Conservation (phyloP, 2,329 filamentous ascomycete species). For the Sporothrix brasiliensis region DNA sequence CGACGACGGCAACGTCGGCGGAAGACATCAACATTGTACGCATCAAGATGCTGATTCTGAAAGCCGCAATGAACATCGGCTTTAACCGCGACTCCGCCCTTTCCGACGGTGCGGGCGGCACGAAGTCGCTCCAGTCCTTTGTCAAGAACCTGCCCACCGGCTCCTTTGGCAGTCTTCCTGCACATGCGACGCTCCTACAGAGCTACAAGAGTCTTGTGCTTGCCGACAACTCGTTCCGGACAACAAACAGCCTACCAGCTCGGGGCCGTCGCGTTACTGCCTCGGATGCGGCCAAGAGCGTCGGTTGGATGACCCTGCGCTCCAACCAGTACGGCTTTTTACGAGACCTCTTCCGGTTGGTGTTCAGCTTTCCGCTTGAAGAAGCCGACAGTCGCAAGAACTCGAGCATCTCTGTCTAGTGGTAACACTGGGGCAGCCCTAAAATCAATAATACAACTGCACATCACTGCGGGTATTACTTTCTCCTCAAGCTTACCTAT, state of each 20-base stretch:
- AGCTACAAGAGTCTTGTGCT: conserved; percentile 80
- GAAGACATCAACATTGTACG: conserved; percentile 79
- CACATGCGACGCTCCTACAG: conserved; percentile 71
- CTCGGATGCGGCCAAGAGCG: conserved; percentile 77
- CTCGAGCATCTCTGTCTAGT: conserved; percentile 61
- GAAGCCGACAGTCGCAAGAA: conserved; percentile 71
- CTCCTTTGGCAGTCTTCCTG: conserved; percentile 73
- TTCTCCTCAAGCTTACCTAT: neutral
- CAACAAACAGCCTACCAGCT: conserved; percentile 56
- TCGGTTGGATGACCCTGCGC: conserved; percentile 72
- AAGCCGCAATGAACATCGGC: conserved; percentile 82
- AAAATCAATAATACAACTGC: neutral
- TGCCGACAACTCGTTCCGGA: conserved; percentile 68
- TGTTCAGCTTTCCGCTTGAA: conserved; percentile 82
- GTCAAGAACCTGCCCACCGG: conserved; percentile 74
- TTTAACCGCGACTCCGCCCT: conserved; percentile 65
- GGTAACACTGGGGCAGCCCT: neutral
- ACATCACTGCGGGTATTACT: neutral
- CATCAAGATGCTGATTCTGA: conserved; percentile 77
- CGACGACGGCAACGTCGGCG: conserved; percentile 66
- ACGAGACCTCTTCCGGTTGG: conserved; percentile 77
- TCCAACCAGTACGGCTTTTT: conserved; percentile 76
- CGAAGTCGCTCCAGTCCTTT: conserved; percentile 68
- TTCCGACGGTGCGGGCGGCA: conserved; percentile 50
- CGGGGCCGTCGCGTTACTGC: conserved; percentile 65